phyloP scores from a whole-genome alignment of 225 moss, liverwort and hornwort species.

The Anthoceros angustus region DNA sequence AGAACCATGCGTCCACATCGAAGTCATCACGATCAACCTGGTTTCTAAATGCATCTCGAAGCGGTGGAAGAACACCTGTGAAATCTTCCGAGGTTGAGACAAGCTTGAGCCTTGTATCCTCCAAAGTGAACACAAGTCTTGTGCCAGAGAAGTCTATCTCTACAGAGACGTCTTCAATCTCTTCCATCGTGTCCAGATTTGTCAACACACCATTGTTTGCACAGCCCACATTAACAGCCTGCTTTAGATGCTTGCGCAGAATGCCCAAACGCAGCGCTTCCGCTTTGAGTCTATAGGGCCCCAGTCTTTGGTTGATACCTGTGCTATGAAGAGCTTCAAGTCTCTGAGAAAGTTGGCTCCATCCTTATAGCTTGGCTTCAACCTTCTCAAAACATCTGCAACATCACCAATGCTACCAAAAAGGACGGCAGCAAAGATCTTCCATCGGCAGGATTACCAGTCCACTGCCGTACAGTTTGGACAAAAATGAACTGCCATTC shows the following conservation, averaged over 20 bases:
- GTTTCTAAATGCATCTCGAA: not conserved
- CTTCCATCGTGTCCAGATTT: not conserved
- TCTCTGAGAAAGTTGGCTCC: not conserved
- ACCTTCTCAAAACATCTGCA: not conserved
- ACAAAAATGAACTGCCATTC: not conserved
- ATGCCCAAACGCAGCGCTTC: not conserved
- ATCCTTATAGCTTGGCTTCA: not conserved
- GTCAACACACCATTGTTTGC: not conserved
- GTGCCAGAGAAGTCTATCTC: not conserved
- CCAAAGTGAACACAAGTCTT: not conserved
- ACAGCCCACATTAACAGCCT: not conserved
- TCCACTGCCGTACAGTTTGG: not conserved
- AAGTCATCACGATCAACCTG: not conserved
- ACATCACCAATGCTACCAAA: not conserved
- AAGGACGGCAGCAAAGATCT: not conserved
- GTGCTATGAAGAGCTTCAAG: not conserved
- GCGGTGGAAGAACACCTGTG: not conserved
- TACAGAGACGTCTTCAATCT: not conserved
- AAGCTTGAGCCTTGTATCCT: not conserved
- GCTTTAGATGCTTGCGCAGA: not conserved
- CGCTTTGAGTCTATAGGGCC: not conserved
- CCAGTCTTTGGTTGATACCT: not conserved
- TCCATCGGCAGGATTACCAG: not conserved
- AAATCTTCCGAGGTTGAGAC: not conserved
- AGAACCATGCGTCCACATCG: not conserved